Evolutionary conservation across 495 filamentous ascomycete species (phyloP), one percentile per base, ranked within the genome.

Genomic region (Annulohypoxylon bovei): DNA sequence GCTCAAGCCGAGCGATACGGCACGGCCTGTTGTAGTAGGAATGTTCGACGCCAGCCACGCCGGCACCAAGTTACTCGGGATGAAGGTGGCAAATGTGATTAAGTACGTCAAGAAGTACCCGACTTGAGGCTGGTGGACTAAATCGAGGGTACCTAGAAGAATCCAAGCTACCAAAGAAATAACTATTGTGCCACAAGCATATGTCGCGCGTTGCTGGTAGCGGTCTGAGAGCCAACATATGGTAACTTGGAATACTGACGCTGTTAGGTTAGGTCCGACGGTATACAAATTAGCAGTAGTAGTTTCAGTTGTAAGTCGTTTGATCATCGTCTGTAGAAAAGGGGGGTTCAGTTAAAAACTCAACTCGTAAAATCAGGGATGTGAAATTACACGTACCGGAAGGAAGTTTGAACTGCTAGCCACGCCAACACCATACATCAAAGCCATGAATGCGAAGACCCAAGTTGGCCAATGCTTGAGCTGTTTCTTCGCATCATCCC

Each of bases 221-320:
- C 73, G 76, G 71, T 89, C 87, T 14, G 78, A 82, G 54, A 78
- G 82, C 49, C 76, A 78, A n/a, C 82, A 81, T 61, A 87, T 82
- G 25, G 71, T 67, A 23, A 78, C 62, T 32, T 78, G 70, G 25
- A 72, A 70, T 8, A 74, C 71, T 0, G 67, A 60, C 5, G 71
- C 74, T 18, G 58, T 62, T 7, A 87, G 62, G 67, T 87, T 87
- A 3, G 87, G 87, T 1, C 87, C 86, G 22, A 85, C 82, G 0
- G 82, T 81, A n/a, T 88, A 80, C 6, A 89, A 79, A 58, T 88
- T 89, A 8, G 86, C 82, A 0, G 77, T 76, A 1, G 85, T 77
- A 1, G 84, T 68, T 6, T 78, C 74, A 67, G 76, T 80, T 5
- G 80, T 81, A 60, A 85, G 79, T 0, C 81, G 76, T 56, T 77